phyloP scores from a whole-genome alignment of 352 stramenopile genomes.

The Phytopythium cucurbitacearum region DNA sequence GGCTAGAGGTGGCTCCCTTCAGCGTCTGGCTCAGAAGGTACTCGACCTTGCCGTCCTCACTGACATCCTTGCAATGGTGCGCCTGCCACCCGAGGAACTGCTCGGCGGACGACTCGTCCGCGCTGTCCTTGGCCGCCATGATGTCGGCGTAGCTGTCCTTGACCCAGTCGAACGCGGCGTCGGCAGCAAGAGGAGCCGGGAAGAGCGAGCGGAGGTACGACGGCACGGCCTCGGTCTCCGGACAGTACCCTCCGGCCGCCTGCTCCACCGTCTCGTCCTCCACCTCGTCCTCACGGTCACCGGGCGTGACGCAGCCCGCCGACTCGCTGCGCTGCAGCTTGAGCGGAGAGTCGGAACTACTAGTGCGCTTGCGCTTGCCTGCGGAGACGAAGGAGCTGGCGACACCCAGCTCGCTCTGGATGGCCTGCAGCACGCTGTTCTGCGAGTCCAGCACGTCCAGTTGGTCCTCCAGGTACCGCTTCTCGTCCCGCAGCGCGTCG shows the following conservation, averaged over 20 bases:
- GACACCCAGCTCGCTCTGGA: constrained; percentile 30
- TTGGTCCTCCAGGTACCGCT: constrained; percentile 35
- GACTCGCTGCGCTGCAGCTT: neutral
- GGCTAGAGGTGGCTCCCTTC: constrained; percentile 18
- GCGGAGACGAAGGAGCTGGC: constrained; percentile 10
- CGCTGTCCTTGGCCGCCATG: constrained; percentile 19
- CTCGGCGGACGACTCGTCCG: neutral
- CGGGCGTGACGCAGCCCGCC: constrained; percentile 6
- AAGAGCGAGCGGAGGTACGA: constrained; percentile 36
- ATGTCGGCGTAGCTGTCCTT: constrained; percentile 45
- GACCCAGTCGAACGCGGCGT: constrained; percentile 39
- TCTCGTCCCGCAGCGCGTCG: constrained; percentile 31
- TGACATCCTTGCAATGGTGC: constrained; percentile 8
- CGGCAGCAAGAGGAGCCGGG: constrained; percentile 24
- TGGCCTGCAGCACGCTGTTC: constrained; percentile 34
- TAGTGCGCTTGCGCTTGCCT: constrained; percentile 30
- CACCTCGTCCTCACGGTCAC: constrained; percentile 3
- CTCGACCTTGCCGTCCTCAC: constrained; percentile 12
- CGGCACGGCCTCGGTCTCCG: constrained; percentile 32
- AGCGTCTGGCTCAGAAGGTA: constrained; percentile 33
- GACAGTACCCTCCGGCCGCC: constrained; percentile 24
- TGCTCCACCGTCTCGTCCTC: constrained; percentile 10
- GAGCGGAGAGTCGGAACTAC: neutral
- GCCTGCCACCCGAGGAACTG: constrained; percentile 30
- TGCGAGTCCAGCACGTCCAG: constrained; percentile 38